Evolutionary conservation across 306 rosid species (phyloP).

Genomic region (Cercis canadensis): DNA sequence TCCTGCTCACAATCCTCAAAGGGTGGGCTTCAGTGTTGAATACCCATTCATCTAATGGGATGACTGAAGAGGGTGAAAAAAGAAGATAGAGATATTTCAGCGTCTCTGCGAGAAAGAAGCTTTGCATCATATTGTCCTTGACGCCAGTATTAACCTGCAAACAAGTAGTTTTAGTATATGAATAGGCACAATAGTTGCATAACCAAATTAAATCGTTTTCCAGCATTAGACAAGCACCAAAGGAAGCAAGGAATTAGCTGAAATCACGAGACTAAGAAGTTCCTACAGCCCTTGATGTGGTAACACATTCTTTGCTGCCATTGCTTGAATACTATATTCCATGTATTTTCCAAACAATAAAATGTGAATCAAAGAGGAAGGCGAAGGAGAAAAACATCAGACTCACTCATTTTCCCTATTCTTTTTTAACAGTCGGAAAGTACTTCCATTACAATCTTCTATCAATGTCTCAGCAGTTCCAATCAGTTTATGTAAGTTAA

Average conservation of each 20-base stretch:
- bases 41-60: constrained; percentile 93
- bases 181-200: constrained; percentile 6
- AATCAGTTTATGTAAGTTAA: too few relatives aligned
- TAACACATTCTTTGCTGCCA: not conserved
- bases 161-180: constrained; percentile 24
- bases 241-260: constrained; percentile 12
- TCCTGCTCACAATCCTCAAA: constrained; percentile 64
- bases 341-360: not conserved
- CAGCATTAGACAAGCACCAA: constrained; percentile 19
- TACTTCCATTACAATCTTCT: not conserved
- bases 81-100: constrained; percentile 94
- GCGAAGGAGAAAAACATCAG: not conserved
- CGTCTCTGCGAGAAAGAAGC: constrained; percentile 97
- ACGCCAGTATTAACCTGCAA: constrained; percentile 88
- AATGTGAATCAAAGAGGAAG: not conserved
- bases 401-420: not conserved
- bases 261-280: too few relatives aligned
- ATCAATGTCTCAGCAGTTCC: not conserved
- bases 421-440: not conserved
- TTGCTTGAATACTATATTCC: not conserved
- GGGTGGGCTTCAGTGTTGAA: constrained; percentile 99
- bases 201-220: not conserved
- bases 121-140: constrained; percentile 97
- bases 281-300: not conserved
- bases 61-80: constrained; percentile 90